phyloP scores from a whole-genome alignment of 257 asterid species.

The Linderniella brevidens region DNA sequence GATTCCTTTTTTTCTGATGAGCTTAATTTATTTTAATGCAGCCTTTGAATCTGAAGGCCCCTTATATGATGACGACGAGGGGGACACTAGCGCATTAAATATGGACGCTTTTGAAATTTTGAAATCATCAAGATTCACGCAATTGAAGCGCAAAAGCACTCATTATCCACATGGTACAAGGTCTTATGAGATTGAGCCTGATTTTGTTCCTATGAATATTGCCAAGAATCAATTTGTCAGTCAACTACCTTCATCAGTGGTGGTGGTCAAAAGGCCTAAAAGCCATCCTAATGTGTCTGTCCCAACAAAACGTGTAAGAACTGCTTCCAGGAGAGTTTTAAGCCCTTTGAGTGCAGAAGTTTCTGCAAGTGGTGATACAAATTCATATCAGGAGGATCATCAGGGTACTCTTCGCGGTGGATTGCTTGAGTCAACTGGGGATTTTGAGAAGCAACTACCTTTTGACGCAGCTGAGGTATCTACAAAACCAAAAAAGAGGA shows the following conservation, averaged over 20 bases:
- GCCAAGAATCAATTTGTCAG: conserved; percentile 33
- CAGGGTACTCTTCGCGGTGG: conserved; percentile 65
- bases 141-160: conserved; percentile 45
- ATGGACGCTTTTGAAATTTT: conserved; percentile 32
- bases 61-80: conserved; percentile 58
- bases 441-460: conserved; percentile 51
- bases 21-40: conserved; percentile 12
- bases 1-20: conserved; percentile 3
- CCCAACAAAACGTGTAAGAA: conserved; percentile 86
- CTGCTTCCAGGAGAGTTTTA: conserved; percentile 68
- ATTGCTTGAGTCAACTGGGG: conserved; percentile 47
- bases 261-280: conserved; percentile 50
- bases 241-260: conserved; percentile 35
- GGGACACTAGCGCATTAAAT: conserved; percentile 56
- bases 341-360: conserved; percentile 68
- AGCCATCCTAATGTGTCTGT: conserved; percentile 63
- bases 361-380: conserved; percentile 89
- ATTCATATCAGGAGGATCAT: conserved; percentile 92
- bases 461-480: conserved; percentile 68
- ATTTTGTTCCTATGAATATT: conserved; percentile 35
- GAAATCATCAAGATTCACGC: conserved; percentile 44
- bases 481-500: conserved; percentile 50
- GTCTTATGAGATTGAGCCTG: conserved; percentile 35
- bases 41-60: conserved; percentile 45
- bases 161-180: conserved; percentile 39